A percentile compares a stretch with the other conserved stretches of the same genome.
phyloP scores from a whole-genome alignment of 2,329 filamentous ascomycete species.

The Leptographium flavum region DNA sequence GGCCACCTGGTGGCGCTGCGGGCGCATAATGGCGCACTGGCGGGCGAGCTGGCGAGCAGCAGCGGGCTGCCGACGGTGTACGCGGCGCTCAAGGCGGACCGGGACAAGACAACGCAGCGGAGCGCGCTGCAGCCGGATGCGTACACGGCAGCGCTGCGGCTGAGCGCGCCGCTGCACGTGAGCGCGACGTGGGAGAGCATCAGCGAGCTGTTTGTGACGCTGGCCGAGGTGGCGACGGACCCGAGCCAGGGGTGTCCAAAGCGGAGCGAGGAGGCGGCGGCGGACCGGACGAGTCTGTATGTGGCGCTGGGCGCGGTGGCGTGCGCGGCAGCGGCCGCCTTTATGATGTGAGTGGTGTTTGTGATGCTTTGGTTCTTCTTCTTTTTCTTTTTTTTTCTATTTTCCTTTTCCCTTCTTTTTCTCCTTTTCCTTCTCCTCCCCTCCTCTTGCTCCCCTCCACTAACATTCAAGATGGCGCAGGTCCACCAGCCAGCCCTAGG shows the following conservation, averaged over 20 bases:
- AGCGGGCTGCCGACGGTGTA: conserved; percentile 67
- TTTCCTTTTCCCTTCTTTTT: background rate
- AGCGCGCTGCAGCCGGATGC: conserved; percentile 83
- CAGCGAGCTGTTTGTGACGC: conserved; percentile 78
- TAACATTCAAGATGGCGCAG: conserved; percentile 8
- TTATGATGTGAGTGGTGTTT: conserved; percentile 49
- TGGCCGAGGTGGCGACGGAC: conserved; percentile 84
- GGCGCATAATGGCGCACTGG: conserved; percentile 27
- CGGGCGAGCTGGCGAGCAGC: background rate
- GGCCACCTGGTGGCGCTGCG: conserved; percentile 76
- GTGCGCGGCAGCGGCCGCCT: conserved; percentile 47
- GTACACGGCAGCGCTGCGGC: conserved; percentile 72
- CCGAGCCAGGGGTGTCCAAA: conserved; percentile 82
- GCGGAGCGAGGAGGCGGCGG: conserved; percentile 61
- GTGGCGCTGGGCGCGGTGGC: conserved; percentile 65
- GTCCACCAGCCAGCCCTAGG: conserved; percentile 8
- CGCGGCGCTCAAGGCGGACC: conserved; percentile 85
- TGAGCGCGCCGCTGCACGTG: conserved; percentile 85
- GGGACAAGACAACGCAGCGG: conserved; percentile 92
- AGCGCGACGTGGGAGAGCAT: conserved; percentile 92
- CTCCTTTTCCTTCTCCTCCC: background rate
- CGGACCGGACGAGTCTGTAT: conserved; percentile 74
- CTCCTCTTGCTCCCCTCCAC: background rate
- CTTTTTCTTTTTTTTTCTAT: background rate
- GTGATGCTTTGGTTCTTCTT: background rate